Evolutionary conservation across 1,139 yeast species (phyloP).

Genomic region (Arxiozyma heterogenica): DNA sequence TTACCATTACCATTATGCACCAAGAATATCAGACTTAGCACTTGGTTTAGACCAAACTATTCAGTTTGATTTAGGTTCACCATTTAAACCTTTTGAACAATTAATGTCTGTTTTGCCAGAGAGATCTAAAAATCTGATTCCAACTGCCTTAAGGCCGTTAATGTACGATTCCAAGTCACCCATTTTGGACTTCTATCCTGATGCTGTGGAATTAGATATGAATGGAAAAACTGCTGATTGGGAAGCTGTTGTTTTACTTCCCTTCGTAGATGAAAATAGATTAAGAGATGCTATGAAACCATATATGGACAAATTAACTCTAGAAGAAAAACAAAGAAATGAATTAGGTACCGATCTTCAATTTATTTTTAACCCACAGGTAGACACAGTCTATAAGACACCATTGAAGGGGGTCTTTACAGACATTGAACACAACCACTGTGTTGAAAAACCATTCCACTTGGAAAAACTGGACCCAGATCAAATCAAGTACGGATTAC

Average conservation of each 20-base stretch:
- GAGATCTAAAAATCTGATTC: conserved; percentile 74
- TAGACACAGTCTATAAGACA: conserved; percentile 57
- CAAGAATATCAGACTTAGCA: conserved; percentile 78
- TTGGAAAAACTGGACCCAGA: conserved; percentile 44
- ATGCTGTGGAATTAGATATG: conserved; percentile 77
- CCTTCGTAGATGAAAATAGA: conserved; percentile 81
- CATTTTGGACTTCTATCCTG: conserved; percentile 83
- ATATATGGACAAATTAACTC: conserved; percentile 47
- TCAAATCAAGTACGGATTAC: conserved; percentile 49
- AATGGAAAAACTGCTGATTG: conserved; percentile 94
- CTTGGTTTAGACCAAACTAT: conserved; percentile 58
- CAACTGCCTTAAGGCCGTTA: conserved; percentile 63
- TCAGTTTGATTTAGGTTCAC: conserved; percentile 59
- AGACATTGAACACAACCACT: conserved; percentile 70
- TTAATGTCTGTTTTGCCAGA: conserved; percentile 97
- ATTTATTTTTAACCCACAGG: conserved; percentile 71
- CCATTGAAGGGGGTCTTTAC: conserved; percentile 73
- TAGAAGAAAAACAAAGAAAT: conserved; percentile 68
- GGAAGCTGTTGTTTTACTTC: conserved; percentile 96
- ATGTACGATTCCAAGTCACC: conserved; percentile 91
- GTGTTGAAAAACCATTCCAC: conserved; percentile 50
- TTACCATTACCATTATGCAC: conserved; percentile 80
- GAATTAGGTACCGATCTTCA: conserved; percentile 59
- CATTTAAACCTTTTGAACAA: conserved; percentile 91
- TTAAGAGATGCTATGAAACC: conserved; percentile 66